Percentiles rank a stretch among this genome's conserved stretches.
Conservation (phyloP, 2,329 filamentous ascomycete species). For the Pseudogymnoascus sp. region DNA sequence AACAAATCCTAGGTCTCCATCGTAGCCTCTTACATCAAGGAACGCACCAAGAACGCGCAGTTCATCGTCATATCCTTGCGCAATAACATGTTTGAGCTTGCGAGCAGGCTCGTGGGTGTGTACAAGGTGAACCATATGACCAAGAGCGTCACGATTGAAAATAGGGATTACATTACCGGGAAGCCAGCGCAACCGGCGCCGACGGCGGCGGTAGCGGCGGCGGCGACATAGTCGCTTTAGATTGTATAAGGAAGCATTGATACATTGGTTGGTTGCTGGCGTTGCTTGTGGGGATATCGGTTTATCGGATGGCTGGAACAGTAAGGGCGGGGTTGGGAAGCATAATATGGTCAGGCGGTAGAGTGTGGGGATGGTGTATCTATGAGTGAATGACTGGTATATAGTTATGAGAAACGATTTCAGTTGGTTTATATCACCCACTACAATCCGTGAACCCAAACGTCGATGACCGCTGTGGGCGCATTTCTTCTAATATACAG, state of each 20-base stretch:
- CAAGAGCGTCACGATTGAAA: conserved; percentile 85
- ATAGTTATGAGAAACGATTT: conserved; percentile 8
- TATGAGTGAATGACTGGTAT: conserved; percentile 8
- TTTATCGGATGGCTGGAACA: background rate
- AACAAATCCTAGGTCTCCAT: conserved; percentile 71
- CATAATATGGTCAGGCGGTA: background rate
- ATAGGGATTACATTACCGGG: conserved; percentile 60
- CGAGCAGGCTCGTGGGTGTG: conserved; percentile 88
- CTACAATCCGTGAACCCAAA: background rate
- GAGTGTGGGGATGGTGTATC: background rate
- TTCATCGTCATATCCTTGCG: conserved; percentile 97
- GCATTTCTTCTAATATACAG: background rate
- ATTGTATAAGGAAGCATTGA: background rate
- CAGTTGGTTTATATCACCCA: background rate
- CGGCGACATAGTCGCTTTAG: background rate
- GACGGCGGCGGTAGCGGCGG: background rate
- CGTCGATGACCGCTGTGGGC: background rate
- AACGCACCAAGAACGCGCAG: conserved; percentile 97
- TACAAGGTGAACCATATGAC: conserved; percentile 99
- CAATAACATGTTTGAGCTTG: conserved; percentile 99
- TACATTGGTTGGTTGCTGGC: background rate
- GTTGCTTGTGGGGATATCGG: background rate
- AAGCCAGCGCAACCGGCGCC: background rate
- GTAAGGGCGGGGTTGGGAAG: background rate
- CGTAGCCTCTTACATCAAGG: conserved; percentile 97